Evolutionary conservation across 805 yeast species (phyloP), one percentile per base, ranked within the genome.

Genomic region (Kuraishia capsulata): DNA sequence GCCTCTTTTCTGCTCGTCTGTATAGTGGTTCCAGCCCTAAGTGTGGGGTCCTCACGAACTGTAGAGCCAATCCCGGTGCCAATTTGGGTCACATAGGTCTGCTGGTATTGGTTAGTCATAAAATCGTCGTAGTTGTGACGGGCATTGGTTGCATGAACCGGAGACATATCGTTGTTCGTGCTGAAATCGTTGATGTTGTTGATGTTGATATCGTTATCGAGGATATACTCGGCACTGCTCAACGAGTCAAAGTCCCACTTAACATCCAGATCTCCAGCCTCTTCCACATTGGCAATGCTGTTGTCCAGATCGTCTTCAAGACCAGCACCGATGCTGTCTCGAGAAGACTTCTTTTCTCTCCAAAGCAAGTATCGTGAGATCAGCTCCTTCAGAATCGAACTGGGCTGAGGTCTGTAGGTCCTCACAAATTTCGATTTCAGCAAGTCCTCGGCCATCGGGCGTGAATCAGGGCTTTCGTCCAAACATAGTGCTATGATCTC

Each of bases 211-310:
- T 79, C 84, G 53, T 81, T 80, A 37, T 81, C 88, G 36, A 81
- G 57, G 25, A 83, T 78, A 53, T 82, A 83, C 44, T 83, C 90
- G 25, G 76, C 69, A 31, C 82, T 73, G 51, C 82, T 79, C 39
- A 85, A 60, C 1, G 92, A 82, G 56, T 87, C 95, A 51, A 87
- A 87, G 59, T 87, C 96, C 96, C 96, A 87, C 53, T 81, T 80
- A 18, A 82, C 76, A 41, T 69, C 76, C 17, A 60, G 53, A 20
- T 44, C 55, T 26, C 45, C 49, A 21, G 20, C 37, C 20, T 42
- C 41, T 3, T 17, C 26, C 3, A 21, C 26, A 19, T 23, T 37
- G 31, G 14, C 6, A 13, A 28, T 28, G 23, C 25, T 36, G 17
- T 17, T 31, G 5, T 39, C 42, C 6, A 39, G 33, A 28, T 40